Base-by-base conservation (phyloP, 2,329 filamentous ascomycete genomes). In the Blumeriella jaapii region DNA sequence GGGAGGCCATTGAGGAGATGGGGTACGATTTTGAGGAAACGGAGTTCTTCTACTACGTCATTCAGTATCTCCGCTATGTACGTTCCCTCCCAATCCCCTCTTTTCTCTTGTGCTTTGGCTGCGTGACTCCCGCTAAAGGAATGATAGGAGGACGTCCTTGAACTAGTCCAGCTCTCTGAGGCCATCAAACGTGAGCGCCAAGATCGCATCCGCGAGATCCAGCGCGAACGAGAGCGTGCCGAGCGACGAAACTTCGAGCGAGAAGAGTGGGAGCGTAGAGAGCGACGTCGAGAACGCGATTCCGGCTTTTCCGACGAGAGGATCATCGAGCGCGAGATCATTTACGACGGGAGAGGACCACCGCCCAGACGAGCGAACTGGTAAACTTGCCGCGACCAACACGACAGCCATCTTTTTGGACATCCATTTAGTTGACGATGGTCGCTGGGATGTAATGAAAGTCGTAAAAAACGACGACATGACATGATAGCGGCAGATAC, bases 1-100 rank as follows among this genome's bases (percentile, higher is more conserved):
- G 80, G 34, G 86, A 95, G 55, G 91, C 91, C 12, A 82, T 96
- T 45, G 79, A 93, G 48, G 68, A 80, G 51, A 63, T 78, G 54
- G 84, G 84, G 2, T 96, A 94, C 59, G 77, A 83, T 41, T 96
- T 78, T 54, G 85, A 95, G 56, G 87, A 96, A 66, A 91, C 84
- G 0, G 80, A 85, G 35, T 74, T 71, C 43, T 93, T 85, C 60
- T 96, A 82, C 60, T 96, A 95, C 59, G 75, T 96, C 29, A 89
- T 94, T 65, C 76, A 89, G 44, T 95, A 93, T 57, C 68, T 98
- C 34, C 67, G 70, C 61, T 86, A 91, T 55, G 87, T 94, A 67
- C 71, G 85, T 74, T 31, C 20, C 17, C 9, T 20, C 16, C 22
- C 17, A 29, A 27, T 33, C 7, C 19, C 18, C 12, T 20, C 32